Evolutionary conservation across 2,329 filamentous ascomycete genomes (phyloP).

Genomic region (Aspergillus fumigatus): DNA sequence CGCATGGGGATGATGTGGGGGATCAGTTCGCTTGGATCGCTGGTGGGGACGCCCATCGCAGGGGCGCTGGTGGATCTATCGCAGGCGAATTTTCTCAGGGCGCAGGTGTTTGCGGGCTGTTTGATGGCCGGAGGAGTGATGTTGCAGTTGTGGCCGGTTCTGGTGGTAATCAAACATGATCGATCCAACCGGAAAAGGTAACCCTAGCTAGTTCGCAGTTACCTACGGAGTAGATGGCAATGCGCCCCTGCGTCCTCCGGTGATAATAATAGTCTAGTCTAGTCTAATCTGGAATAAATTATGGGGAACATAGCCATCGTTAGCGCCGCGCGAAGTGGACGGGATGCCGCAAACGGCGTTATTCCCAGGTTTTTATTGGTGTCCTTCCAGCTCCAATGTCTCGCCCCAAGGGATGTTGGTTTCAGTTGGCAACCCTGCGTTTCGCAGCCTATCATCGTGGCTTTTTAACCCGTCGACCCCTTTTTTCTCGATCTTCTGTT

Average conservation of each 20-base stretch:
- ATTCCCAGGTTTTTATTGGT: background rate
- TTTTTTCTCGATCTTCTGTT: background rate
- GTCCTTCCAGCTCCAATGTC: background rate
- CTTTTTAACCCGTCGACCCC: background rate
- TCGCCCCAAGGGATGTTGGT: background rate
- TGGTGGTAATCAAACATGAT: slow-evolving; percentile 18
- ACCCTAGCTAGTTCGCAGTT: too few species aligned
- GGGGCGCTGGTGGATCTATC: slow-evolving; percentile 27
- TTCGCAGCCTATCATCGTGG: background rate
- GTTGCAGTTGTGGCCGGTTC: slow-evolving; percentile 25
- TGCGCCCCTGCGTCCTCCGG: too few species aligned
- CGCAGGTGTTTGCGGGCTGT: slow-evolving; percentile 31
- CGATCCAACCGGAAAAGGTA: too few species aligned
- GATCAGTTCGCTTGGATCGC: slow-evolving; percentile 28
- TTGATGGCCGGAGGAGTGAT: slow-evolving; percentile 27
- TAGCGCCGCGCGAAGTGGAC: background rate
- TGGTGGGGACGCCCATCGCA: slow-evolving; percentile 30
- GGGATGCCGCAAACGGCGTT: background rate
- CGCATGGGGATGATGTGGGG: slow-evolving; percentile 34
- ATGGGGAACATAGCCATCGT: too few species aligned
- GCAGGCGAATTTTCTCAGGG: slow-evolving; percentile 20
- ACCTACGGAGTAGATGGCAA: too few species aligned
- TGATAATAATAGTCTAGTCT: too few species aligned
- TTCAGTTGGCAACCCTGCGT: background rate
- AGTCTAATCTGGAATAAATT: too few species aligned